Conservation (phyloP, 306 rosid species). For the Corylus avellana region DNA sequence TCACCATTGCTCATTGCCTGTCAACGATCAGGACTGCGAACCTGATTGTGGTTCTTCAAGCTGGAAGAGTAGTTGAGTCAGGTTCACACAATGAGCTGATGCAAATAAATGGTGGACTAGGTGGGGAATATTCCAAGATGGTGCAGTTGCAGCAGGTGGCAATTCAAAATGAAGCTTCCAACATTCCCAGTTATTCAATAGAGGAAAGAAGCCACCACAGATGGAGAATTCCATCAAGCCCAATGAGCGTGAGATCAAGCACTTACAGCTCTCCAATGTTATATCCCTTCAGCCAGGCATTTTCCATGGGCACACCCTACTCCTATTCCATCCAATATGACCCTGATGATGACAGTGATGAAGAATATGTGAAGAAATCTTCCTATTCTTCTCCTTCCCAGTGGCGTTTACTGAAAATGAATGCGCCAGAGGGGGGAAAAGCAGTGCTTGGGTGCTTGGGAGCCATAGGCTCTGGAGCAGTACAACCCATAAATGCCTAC, state of each 20-base stretch:
- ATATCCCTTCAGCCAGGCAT: conserved; percentile 57
- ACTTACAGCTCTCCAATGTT: conserved; percentile 47
- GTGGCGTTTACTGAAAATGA: conserved; percentile 73
- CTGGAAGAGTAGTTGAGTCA: conserved; percentile 67
- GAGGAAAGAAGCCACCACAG: conserved; percentile 49
- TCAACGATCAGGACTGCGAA: conserved; percentile 64
- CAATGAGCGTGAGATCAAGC: conserved; percentile 63
- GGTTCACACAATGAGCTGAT: conserved; percentile 73
- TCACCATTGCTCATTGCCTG: conserved; percentile 75
- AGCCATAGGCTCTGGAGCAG: conserved; percentile 85
- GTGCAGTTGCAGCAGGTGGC: conserved; percentile 68
- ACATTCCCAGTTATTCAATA: conserved; percentile 33
- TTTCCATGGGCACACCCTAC: conserved; percentile 80
- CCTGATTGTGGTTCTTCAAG: conserved; percentile 65
- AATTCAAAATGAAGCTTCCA: conserved; percentile 45
- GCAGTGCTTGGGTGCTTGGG: conserved; percentile 79
- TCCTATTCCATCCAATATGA: conserved; percentile 68
- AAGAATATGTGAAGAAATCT: conserved; percentile 41
- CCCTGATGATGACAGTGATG: conserved; percentile 55
- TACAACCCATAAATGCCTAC: conserved; percentile 80
- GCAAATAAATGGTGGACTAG: conserved; percentile 51
- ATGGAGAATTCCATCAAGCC: conserved; percentile 59
- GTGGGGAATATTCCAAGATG: conserved; percentile 73
- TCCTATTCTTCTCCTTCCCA: conserved; percentile 66
- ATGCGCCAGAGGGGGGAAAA: conserved; percentile 73